These are phyloP conservation scores for Omphalea diandra DNA, from an alignment of 441 rosid species.

Conservation along the genomic window DNA sequence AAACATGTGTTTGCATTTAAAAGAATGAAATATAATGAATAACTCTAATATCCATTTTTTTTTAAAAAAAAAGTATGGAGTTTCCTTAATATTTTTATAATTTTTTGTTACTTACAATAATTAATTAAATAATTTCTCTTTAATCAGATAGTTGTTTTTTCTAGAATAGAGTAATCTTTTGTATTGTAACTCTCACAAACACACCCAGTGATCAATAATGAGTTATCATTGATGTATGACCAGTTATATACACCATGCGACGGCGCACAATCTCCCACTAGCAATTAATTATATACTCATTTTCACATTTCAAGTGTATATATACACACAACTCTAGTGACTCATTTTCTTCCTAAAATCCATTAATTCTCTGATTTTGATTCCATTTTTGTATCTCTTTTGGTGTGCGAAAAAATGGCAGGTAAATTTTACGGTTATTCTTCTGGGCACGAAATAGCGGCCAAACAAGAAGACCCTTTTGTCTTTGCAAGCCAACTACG, in stretches of 20 bases:
- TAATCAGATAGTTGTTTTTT: too few relatives aligned
- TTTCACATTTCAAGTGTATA: neutral
- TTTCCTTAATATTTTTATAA: too few relatives aligned
- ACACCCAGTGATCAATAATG: constrained; percentile 13
- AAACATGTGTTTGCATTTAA: too few relatives aligned
- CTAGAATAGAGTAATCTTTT: too few relatives aligned
- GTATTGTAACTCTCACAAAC: constrained; percentile 25
- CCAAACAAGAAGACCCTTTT: constrained; percentile 23
- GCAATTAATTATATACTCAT: neutral
- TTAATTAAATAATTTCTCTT: too few relatives aligned
- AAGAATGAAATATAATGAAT: too few relatives aligned
- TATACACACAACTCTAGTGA: neutral
- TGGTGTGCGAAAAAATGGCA: neutral
- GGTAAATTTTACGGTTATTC: neutral
- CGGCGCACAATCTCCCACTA: constrained; percentile 33
- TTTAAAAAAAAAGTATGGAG: too few relatives aligned
- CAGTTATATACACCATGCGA: constrained; percentile 19
- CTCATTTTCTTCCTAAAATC: constrained; percentile 11
- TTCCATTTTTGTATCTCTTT: too few relatives aligned
- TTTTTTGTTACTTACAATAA: too few relatives aligned
- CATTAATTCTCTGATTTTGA: neutral
- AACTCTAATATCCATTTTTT: too few relatives aligned
- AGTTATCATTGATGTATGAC: constrained; percentile 18
- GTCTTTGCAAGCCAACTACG: neutral
- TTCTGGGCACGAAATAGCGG: neutral